A percentile compares a stretch with the other conserved stretches of the same genome.
phyloP scores from a whole-genome alignment of 2,329 filamentous ascomycete genomes.

The Botrytis deweyae region DNA sequence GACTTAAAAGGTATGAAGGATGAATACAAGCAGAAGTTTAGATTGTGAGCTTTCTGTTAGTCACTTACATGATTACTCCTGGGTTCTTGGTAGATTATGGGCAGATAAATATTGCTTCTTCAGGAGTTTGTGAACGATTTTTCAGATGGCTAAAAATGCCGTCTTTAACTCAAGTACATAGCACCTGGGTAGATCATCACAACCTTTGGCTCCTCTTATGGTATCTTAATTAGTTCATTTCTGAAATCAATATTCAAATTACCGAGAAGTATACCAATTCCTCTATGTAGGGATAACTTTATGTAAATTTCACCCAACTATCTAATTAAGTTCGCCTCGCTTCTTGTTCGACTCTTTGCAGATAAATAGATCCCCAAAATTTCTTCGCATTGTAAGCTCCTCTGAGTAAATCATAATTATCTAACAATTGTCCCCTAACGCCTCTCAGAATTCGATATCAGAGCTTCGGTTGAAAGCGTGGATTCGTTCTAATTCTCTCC shows the following conservation, averaged over 20 bases:
- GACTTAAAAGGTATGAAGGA: conserved; percentile 8
- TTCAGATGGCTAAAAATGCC: too few species aligned
- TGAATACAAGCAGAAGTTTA: conserved; percentile 19
- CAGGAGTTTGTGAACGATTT: too few species aligned
- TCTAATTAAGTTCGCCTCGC: background rate
- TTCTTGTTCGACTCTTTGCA: background rate
- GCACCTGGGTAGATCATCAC: background rate
- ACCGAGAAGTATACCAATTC: background rate
- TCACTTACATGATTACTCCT: background rate
- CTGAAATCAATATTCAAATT: background rate
- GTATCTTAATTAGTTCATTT: background rate
- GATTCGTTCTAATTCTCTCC: conserved; percentile 14
- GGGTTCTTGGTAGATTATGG: background rate
- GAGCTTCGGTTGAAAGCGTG: conserved; percentile 9
- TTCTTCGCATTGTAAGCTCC: background rate
- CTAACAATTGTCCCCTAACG: background rate
- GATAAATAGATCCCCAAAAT: background rate
- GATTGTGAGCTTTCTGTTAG: background rate
- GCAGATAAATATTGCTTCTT: background rate
- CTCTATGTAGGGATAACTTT: background rate
- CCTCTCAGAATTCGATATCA: background rate
- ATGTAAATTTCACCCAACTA: background rate
- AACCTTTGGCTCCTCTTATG: background rate
- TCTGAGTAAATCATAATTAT: background rate
- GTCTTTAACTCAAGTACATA: background rate